Evolutionary conservation across 805 yeast genomes (phyloP).

Genomic region (Starmerella davenportii): DNA sequence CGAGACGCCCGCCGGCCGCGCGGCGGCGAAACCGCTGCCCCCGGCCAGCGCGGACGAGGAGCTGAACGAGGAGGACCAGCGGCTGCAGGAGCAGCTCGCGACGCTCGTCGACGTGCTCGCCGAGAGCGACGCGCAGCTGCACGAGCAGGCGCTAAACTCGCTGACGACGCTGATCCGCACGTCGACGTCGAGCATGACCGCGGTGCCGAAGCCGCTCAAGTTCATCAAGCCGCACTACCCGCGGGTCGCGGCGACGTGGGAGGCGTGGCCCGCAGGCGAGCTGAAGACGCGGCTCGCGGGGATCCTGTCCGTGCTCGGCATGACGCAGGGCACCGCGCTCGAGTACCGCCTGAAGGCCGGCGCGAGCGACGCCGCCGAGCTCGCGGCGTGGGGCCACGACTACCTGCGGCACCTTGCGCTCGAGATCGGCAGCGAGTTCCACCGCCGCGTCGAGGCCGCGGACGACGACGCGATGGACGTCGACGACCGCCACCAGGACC

Average conservation of each 20-base stretch:
- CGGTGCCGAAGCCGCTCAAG: conserved; percentile 96
- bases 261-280: conserved; percentile 38
- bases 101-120: conserved; percentile 61
- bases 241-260: conserved; percentile 44
- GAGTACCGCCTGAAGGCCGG: conserved; percentile 55
- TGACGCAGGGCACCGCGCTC: conserved; percentile 77
- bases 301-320: conserved; percentile 77
- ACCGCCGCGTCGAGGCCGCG: conserved; percentile 25
- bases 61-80: conserved; percentile 81
- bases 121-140: conserved; percentile 28
- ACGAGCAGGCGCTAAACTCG: conserved; percentile 43
- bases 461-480: conserved; percentile 20
- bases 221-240: conserved; percentile 79
- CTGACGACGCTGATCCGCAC: conserved; percentile 69
- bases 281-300: conserved; percentile 57
- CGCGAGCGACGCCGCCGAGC: conserved; percentile 34
- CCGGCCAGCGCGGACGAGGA: conserved; percentile 42
- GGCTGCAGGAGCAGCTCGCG: conserved; percentile 72
- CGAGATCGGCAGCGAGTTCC: conserved; percentile 81
- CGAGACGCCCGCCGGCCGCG: not conserved
- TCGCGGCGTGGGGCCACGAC: conserved; percentile 77
- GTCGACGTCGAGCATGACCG: conserved; percentile 96
- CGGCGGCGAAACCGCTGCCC: not conserved
- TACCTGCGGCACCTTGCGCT: conserved; percentile 88
- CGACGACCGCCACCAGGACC: conserved; percentile 22